Evolutionary conservation across 495 filamentous ascomycete genomes (phyloP), one percentile per base, ranked within the genome.

Genomic region (Podospora anserina): DNA sequence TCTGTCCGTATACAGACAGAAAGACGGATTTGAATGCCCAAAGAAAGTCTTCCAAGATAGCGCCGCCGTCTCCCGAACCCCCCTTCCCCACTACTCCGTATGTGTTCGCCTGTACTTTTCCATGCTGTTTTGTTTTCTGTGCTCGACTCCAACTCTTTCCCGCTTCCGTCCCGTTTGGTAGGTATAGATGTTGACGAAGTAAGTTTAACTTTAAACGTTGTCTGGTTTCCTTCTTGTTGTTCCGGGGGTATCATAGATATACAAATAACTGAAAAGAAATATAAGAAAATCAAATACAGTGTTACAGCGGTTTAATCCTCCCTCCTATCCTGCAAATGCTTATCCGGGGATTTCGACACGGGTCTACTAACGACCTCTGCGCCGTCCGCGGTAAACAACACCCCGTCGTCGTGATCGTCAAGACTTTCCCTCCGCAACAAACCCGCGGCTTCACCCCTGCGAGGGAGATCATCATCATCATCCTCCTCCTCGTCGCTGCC

Each of bases 381-480:
- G 4, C 75, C 72, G 59, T 76, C 74, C 0, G 69, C 71, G 0
- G 72, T 73, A 57, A 77, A 66, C 30, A 74, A 26, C 16, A 68
- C 66, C 3, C 67, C 67, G 32, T 71, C 68, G 60, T 58, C 65
- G 19, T 74, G 74, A 26, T 68, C 64, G 2, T 60, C 49, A 3
- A 53, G 23, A 61, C 30, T 55, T 39, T 68, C 70, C 23, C 53
- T 63, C 23, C 70, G 65, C 55, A 78, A 63, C 39, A 79, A 63
- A 1, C 72, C 76, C 6, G 27, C 68, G 0, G 72, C 68, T 61
- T 78, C 76, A 3, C 68, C 70, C 11, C 70, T 64, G 15, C 67
- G 5, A 6, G 3, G 34, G 16, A 66, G 67, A 1, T 73, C 72
- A 3, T 64, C 54, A 49, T 76, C 74, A 27, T 53, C 65, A 57